These are phyloP conservation scores for Sergeia podlipaevii DNA, from an alignment of 208 protist genomes.

Conservation along the genomic window DNA sequence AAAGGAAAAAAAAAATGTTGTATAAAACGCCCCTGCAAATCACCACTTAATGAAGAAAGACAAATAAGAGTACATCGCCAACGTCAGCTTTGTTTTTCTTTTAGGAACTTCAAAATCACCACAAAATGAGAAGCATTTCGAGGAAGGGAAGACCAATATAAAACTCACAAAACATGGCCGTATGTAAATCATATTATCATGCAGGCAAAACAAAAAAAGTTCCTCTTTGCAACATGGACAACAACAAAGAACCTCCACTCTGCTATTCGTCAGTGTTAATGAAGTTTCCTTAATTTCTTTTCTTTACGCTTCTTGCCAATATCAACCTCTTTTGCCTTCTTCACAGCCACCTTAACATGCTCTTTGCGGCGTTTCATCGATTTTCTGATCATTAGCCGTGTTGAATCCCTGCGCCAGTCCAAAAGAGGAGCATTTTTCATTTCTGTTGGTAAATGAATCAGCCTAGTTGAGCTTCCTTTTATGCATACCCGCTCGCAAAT, in stretches of 20 bases:
- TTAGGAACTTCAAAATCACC: too few relatives aligned
- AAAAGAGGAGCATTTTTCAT: conserved; percentile 48
- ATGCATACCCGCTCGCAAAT: conserved; percentile 52
- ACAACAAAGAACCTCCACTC: conserved; percentile 1
- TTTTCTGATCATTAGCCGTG: conserved; percentile 30
- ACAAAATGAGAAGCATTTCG: too few relatives aligned
- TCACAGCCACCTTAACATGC: conserved; percentile 4
- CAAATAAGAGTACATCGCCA: conserved; percentile 8
- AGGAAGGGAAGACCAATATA: too few relatives aligned
- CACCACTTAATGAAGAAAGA: conserved; percentile 6
- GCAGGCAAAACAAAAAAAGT: conserved; percentile 6
- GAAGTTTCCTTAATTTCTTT: conserved; percentile 21
- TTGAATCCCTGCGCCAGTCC: conserved; percentile 34
- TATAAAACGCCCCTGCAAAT: too few relatives aligned
- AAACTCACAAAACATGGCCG: too few relatives aligned
- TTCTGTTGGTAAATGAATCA: conserved; percentile 60
- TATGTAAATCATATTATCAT: conserved; percentile 12
- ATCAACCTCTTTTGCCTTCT: neutral
- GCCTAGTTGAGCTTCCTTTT: conserved; percentile 29
- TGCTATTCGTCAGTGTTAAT: conserved; percentile 7
- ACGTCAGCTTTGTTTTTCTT: too few relatives aligned
- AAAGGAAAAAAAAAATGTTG: conserved; percentile 8
- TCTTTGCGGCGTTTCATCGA: conserved; percentile 33
- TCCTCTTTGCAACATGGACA: conserved; percentile 5
- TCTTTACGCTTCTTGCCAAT: neutral